Conservation (phyloP, 345 rosid genomes). For the Trapa bicornis region DNA sequence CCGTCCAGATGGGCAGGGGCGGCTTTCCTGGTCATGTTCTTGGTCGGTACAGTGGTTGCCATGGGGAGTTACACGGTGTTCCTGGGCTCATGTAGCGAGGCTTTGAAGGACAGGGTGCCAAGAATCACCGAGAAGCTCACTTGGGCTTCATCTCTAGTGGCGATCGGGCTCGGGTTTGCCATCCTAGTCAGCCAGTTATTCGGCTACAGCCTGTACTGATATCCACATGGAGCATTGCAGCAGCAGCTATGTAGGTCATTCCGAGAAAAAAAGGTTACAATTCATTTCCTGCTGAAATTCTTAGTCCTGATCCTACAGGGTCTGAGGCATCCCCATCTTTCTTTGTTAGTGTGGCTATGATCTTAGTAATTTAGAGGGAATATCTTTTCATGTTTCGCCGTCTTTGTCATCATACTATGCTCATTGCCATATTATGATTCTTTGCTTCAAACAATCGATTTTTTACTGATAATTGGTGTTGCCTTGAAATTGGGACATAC, state of each 20-base stretch:
- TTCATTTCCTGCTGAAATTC: conserved; percentile 7
- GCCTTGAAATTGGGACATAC: no score
- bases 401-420: neutral
- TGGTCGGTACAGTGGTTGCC: conserved; percentile 76
- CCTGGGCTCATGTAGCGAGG: conserved; percentile 79
- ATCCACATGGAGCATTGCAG: neutral
- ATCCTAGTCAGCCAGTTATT: conserved; percentile 79
- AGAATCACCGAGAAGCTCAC: conserved; percentile 93
- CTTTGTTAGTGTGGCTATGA: conserved; percentile 2
- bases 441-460: no score
- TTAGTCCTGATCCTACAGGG: neutral
- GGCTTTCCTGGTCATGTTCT: conserved; percentile 78
- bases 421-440: no score
- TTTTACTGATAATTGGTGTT: no score
- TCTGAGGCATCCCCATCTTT: neutral
- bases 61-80: conserved; percentile 97
- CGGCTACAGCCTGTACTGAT: conserved; percentile 71
- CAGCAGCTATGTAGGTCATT: conserved; percentile 1
- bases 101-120: conserved; percentile 71
- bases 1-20: conserved; percentile 87
- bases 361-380: neutral
- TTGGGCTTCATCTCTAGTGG: conserved; percentile 85
- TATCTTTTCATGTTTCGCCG: neutral
- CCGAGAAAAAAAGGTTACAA: neutral
- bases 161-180: conserved; percentile 75